Base-by-base conservation (phyloP, 2,329 filamentous ascomycete genomes). In the Cercospora citrullina region DNA sequence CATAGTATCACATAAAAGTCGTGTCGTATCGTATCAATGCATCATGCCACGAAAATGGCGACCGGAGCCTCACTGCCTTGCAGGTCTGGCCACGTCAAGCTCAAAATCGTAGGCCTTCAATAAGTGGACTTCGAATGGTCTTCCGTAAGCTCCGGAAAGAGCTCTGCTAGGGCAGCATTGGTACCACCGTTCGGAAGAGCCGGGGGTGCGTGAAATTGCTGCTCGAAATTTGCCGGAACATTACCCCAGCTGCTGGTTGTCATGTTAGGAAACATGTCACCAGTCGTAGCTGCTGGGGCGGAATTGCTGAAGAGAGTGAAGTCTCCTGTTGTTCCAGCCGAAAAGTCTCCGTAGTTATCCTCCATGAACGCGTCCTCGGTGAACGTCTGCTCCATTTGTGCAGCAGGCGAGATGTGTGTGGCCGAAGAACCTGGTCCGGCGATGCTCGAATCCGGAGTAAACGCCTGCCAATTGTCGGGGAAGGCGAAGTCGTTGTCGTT, bases 351-450 rank as follows among this genome's bases (percentile, higher is more conserved):
- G 59, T 87, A 86, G 72, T 88, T 91, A 45, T 85, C 86, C 74
- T 92, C 90, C 68, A 93, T 79, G 79, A 88, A 83, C 26, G 87
- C 85, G 18, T 82, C 81, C 68, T 88, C 72, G 12, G 72, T 75
- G 66, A 77, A 76, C 0, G 75, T 84, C 84, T 59, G 90, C 88
- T 9, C 90, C 90, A 79, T 85, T 90, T 92, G 90, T 5, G 89
- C 90, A 64, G 84, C 84, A 8, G 90, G 90, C 3, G 90, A 93
- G 69, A 92, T 85, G 69, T 91, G 89, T 28, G 84, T 80, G 12
- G 67, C 66, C 53, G 71, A 70, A 26, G 64, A 65, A 65, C 70
- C 70, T 21, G 67, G 66, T 26, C 71, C 71, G 30, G 67, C 72
- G 21, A 71, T 69, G 33, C 67, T 70, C 18, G 74, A 72, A 55